A percentile compares a stretch with the other conserved stretches of the same genome.
Evolutionary conservation across 345 rosid genomes (phyloP).

Genomic region (Salix udensis): DNA sequence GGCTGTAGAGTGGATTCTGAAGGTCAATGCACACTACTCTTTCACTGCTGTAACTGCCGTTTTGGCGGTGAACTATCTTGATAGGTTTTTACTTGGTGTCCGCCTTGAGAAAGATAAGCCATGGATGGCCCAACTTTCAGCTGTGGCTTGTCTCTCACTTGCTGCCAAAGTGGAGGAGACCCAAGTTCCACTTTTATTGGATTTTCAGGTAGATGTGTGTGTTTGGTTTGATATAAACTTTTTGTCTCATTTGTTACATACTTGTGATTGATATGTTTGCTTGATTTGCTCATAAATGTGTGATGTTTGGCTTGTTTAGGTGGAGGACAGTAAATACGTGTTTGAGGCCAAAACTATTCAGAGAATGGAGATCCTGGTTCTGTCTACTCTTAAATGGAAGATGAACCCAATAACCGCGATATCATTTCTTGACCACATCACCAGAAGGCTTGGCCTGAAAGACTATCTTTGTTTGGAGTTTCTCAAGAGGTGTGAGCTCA

Average conservation of each 20-base stretch:
- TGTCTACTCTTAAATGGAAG: conserved; percentile 79
- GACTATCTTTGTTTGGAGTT: conserved; percentile 64
- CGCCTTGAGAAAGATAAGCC: conserved; percentile 60
- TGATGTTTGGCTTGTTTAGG: conserved; percentile 35
- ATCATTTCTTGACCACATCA: conserved; percentile 71
- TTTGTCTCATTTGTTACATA: background rate
- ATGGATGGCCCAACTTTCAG: conserved; percentile 87
- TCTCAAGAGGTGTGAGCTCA: conserved; percentile 57
- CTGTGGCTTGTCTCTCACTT: conserved; percentile 82
- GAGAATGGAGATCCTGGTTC: conserved; percentile 92
- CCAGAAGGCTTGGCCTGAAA: conserved; percentile 66
- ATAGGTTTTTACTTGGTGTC: conserved; percentile 58
- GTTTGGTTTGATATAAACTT: background rate
- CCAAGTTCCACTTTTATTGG: conserved; percentile 71
- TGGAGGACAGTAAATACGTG: conserved; percentile 59
- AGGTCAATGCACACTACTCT: conserved; percentile 56
- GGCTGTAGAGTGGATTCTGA: conserved; percentile 78
- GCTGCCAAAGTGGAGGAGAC: conserved; percentile 97
- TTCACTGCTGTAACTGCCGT: conserved; percentile 69
- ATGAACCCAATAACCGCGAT: conserved; percentile 87
- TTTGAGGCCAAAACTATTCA: conserved; percentile 86
- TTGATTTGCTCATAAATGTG: background rate
- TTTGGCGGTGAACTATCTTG: conserved; percentile 75
- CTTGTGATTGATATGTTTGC: background rate
- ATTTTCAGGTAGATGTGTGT: conserved; percentile 63